Evolutionary conservation across 2,329 filamentous ascomycete species (phyloP), one percentile per base, ranked within the genome.

Genomic region (Cladosporium sp.): DNA sequence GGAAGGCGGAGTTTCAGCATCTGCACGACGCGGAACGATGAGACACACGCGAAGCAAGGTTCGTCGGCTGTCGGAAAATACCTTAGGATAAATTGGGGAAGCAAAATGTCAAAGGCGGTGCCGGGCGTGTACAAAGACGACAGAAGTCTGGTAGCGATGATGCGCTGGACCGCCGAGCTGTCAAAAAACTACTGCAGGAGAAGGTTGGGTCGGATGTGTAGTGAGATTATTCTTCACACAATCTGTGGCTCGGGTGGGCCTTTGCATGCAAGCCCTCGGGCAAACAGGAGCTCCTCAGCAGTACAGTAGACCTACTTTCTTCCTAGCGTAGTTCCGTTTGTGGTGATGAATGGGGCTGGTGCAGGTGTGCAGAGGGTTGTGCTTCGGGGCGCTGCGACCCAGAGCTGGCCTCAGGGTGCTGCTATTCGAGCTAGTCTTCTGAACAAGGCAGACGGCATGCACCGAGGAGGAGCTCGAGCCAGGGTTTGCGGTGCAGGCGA

Each of bases 1-100:
- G 32, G 30, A 57, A 32, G 28, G 32, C 30, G 30, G 54, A 57
- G 54, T 57, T 57, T 57, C 54, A 57, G 54, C 51, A 54, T 54
- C 28, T 54, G 51, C 51, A 54, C 51, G 51, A 39, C 30, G 32
- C 32, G 54, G 32, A 39, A 34, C n/a, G 54, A 36, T 57, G 54
- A 57, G 28, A 54, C 51, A 54, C 25, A 18, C 26, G 51, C 23
- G 48, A 53, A 53, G 48, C 23, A 57, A 39, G 30, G 54, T 57
- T 57, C 23, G 4, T 57, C 54, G 54, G 54, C 30, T 57, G 54
- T 26, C 54, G 54, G 32, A 26, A 57, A n/a, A 57, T 54, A 54
- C 18, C 4, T 28, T n/a, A n/a, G 28, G 28, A 54, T 54, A 4
- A 23, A 32, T 32, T 16, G 32, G n/a, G 28, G 32, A 39, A 26